Evolutionary conservation across 2,329 filamentous ascomycete species (phyloP).

Genomic region (Alternaria sp.): DNA sequence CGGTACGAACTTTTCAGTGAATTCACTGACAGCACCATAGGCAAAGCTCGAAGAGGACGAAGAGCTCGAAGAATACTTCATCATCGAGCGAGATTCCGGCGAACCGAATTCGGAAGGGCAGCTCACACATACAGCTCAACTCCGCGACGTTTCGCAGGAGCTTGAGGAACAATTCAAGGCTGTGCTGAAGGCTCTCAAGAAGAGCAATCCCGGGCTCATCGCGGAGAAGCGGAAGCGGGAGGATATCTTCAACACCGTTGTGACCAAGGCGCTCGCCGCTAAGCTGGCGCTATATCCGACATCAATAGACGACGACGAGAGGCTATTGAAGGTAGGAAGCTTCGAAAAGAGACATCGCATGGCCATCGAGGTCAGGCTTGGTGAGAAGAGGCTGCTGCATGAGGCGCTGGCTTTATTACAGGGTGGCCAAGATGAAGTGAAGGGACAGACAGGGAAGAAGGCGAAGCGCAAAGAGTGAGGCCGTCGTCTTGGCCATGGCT

Average conservation of each 20-base stretch:
- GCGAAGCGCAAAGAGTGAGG: background rate
- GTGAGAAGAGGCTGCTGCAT: conserved; percentile 30
- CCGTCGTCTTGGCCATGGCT: too few species aligned
- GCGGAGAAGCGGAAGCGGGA: conserved; percentile 27
- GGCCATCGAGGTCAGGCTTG: conserved; percentile 30
- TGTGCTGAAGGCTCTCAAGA: conserved; percentile 26
- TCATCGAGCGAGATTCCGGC: conserved; percentile 35
- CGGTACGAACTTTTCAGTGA: background rate
- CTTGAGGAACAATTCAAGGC: conserved; percentile 31
- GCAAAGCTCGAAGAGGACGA: conserved; percentile 11
- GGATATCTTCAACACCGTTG: conserved; percentile 13
- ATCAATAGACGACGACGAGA: conserved; percentile 23
- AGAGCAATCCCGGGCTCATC: conserved; percentile 6
- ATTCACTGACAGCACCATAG: background rate
- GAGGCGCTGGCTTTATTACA: conserved; percentile 22
- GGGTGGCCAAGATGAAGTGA: background rate
- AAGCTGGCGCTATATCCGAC: conserved; percentile 29
- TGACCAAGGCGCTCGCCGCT: conserved; percentile 17
- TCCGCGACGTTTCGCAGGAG: conserved; percentile 24
- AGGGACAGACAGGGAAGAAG: background rate
- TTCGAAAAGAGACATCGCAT: conserved; percentile 28
- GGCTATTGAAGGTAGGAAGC: conserved; percentile 10
- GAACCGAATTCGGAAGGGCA: conserved; percentile 31
- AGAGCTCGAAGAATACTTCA: conserved; percentile 28
- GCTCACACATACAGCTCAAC: conserved; percentile 16